phyloP scores from a whole-genome alignment of 768 basidiomycete species.

The Pholiota molesta region DNA sequence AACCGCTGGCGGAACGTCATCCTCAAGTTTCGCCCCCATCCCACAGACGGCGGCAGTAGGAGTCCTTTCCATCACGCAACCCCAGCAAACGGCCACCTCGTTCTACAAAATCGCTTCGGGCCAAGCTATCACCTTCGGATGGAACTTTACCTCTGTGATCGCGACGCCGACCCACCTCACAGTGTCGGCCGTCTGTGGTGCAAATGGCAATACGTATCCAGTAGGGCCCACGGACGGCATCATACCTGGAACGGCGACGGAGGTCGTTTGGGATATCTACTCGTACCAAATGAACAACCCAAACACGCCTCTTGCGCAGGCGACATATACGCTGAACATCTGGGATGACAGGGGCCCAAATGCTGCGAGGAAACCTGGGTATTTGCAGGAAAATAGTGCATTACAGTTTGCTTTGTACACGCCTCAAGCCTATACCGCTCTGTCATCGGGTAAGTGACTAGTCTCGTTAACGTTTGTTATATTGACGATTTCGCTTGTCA shows the following conservation, averaged over 20 bases:
- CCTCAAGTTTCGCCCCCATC: constrained; percentile 21
- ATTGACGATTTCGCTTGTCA: not conserved
- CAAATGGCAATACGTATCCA: constrained; percentile 88
- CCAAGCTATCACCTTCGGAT: constrained; percentile 83
- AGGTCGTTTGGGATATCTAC: constrained; percentile 81
- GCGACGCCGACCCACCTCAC: constrained; percentile 76
- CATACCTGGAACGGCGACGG: constrained; percentile 70
- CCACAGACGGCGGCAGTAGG: constrained; percentile 50
- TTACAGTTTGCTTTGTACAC: constrained; percentile 86
- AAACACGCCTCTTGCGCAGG: constrained; percentile 71
- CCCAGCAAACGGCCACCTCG: constrained; percentile 78
- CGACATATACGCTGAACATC: constrained; percentile 77
- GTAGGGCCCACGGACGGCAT: constrained; percentile 79
- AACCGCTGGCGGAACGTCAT: not conserved
- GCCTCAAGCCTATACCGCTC: constrained; percentile 69
- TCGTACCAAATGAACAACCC: constrained; percentile 66
- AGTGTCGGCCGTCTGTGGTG: constrained; percentile 78
- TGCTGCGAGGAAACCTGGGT: constrained; percentile 61
- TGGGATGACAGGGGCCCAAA: constrained; percentile 80
- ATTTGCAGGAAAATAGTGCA: constrained; percentile 67
- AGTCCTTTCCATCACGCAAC: constrained; percentile 74
- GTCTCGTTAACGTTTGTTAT: too few relatives aligned
- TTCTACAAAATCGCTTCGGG: constrained; percentile 85
- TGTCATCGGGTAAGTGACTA: constrained; percentile 38
- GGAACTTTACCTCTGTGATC: constrained; percentile 83